These are phyloP conservation scores for Solanum ahanhuiri DNA, from an alignment of 257 asterid genomes.

Conservation along the genomic window DNA sequence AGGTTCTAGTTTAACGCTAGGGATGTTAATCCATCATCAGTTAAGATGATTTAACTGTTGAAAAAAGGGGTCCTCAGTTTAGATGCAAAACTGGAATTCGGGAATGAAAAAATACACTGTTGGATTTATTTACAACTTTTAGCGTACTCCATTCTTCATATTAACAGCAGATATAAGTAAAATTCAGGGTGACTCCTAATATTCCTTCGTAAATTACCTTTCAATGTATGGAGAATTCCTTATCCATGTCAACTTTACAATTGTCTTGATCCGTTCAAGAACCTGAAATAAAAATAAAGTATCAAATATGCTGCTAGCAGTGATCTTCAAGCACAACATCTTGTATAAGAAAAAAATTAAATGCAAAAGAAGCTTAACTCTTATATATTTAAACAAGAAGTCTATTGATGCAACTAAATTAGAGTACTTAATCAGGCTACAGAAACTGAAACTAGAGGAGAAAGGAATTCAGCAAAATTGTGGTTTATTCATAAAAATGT, in stretches of 20 bases:
- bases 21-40: background rate
- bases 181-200: background rate
- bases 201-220: conserved; percentile 31
- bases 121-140: background rate
- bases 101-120: background rate
- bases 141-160: background rate
- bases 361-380: background rate
- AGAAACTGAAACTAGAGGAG: background rate
- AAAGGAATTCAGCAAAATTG: background rate
- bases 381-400: background rate
- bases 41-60: background rate
- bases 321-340: background rate
- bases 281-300: conserved; percentile 41
- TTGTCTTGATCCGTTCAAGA: conserved; percentile 47
- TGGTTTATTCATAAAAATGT: background rate
- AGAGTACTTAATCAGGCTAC: background rate
- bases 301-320: background rate
- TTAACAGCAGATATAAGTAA: background rate
- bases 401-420: background rate
- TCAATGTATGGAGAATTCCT: conserved; percentile 62
- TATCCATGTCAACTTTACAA: conserved; percentile 71
- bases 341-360: background rate
- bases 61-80: background rate
- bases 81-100: background rate
- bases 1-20: background rate